phyloP scores from a whole-genome alignment of 768 basidiomycete species.

The Lentinula edodes region DNA sequence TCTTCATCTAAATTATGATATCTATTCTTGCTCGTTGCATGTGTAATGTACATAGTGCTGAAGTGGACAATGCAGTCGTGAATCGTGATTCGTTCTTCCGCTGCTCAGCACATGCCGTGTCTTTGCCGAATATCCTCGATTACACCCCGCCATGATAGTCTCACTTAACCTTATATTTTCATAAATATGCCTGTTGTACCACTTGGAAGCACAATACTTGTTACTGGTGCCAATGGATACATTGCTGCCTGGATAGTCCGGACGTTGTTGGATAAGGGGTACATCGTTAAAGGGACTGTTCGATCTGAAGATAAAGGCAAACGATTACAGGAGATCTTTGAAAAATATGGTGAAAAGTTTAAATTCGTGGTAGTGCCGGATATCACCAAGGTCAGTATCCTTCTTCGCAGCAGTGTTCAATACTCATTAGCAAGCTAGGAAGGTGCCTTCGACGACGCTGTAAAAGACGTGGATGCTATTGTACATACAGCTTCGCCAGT shows the following conservation, averaged over 20 bases:
- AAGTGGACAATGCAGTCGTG: too few relatives aligned
- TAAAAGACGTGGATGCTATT: conserved; percentile 55
- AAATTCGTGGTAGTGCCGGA: conserved; percentile 67
- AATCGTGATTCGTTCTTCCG: too few relatives aligned
- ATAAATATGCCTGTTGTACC: conserved; percentile 26
- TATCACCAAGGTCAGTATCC: conserved; percentile 40
- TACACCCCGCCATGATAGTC: too few relatives aligned
- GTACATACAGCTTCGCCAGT: conserved; percentile 51
- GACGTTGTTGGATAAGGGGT: conserved; percentile 53
- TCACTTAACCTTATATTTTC: too few relatives aligned
- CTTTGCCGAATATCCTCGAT: too few relatives aligned
- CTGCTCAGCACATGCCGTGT: too few relatives aligned
- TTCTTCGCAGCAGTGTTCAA: background rate
- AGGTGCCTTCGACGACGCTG: conserved; percentile 57
- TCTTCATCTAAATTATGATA: background rate
- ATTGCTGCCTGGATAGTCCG: conserved; percentile 35
- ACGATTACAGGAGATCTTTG: conserved; percentile 50
- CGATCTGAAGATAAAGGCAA: conserved; percentile 56
- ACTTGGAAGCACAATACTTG: conserved; percentile 30
- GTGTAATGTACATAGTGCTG: too few relatives aligned
- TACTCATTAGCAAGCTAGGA: conserved; percentile 19
- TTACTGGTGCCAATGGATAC: conserved; percentile 39
- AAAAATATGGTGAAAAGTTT: conserved; percentile 49
- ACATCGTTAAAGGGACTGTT: conserved; percentile 60
- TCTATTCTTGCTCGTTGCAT: too few relatives aligned